Evolutionary conservation across 1,284 basidiomycete species (phyloP).

Genomic region (Cerrena zonata): DNA sequence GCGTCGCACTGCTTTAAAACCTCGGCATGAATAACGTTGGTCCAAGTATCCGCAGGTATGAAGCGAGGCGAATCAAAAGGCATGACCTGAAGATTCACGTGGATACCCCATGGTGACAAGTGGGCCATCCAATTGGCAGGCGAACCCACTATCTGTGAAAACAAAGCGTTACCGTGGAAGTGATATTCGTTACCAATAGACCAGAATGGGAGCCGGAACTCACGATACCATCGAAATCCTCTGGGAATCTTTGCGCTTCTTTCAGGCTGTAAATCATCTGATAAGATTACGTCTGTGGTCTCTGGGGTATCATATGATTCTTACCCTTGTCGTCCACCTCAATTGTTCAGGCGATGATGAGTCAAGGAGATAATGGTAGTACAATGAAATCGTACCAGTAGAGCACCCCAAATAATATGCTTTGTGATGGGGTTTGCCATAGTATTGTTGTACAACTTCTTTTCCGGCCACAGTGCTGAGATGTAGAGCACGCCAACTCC

Average conservation of each 20-base stretch:
- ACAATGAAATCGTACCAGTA: too few relatives aligned
- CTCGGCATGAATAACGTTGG: constrained; percentile 21
- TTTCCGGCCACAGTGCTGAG: constrained; percentile 23
- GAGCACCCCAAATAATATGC: constrained; percentile 29
- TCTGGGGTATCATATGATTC: too few relatives aligned
- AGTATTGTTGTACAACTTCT: constrained; percentile 22
- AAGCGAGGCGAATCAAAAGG: constrained; percentile 18
- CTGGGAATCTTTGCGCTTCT: constrained; percentile 24
- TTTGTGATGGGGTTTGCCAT: constrained; percentile 17
- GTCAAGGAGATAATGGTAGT: too few relatives aligned
- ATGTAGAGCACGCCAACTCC: constrained; percentile 25
- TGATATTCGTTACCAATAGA: neutral
- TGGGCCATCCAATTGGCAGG: constrained; percentile 25
- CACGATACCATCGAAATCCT: constrained; percentile 27
- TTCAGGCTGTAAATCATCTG: constrained; percentile 22
- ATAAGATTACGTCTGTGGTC: too few relatives aligned
- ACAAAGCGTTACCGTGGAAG: neutral
- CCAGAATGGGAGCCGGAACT: neutral
- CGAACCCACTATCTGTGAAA: constrained; percentile 19
- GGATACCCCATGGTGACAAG: constrained; percentile 20
- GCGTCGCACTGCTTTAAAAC: constrained; percentile 27
- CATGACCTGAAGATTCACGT: constrained; percentile 19
- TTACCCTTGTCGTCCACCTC: constrained; percentile 25
- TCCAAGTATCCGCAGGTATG: constrained; percentile 20
- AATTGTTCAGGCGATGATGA: neutral